Evolutionary conservation across 768 basidiomycete species (phyloP).

Genomic region (Pulveroboletus sp.): DNA sequence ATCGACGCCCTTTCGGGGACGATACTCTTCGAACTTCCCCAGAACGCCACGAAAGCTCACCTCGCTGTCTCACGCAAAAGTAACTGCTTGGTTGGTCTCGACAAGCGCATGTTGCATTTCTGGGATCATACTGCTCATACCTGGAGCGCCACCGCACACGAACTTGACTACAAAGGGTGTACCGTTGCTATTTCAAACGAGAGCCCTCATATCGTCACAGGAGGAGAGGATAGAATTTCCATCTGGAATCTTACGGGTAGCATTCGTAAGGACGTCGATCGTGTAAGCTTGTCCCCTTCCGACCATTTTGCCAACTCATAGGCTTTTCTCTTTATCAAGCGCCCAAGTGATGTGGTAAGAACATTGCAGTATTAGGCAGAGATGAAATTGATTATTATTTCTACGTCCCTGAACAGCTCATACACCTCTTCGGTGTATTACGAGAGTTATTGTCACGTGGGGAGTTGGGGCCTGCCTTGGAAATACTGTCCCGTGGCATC

Average conservation of each 20-base stretch:
- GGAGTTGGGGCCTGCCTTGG: background rate
- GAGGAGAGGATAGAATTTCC: conserved; percentile 11
- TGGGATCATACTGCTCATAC: conserved; percentile 8
- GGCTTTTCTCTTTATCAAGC: background rate
- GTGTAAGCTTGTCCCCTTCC: background rate
- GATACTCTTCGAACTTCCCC: conserved; percentile 9
- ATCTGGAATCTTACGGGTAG: conserved; percentile 8
- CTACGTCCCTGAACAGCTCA: conserved; percentile 5
- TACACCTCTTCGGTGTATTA: background rate
- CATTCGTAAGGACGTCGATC: background rate
- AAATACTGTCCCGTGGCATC: conserved; percentile 10
- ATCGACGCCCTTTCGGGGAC: conserved; percentile 7
- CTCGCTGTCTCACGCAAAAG: conserved; percentile 12
- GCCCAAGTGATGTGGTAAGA: conserved; percentile 2
- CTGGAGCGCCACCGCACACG: background rate
- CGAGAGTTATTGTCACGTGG: conserved; percentile 5
- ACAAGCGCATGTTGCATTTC: conserved; percentile 1
- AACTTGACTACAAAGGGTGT: conserved; percentile 1
- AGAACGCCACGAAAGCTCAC: background rate
- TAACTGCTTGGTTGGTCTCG: conserved; percentile 1
- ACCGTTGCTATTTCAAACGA: conserved; percentile 12
- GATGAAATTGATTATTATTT: background rate
- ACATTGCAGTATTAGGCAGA: background rate
- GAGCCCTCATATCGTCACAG: conserved; percentile 1
- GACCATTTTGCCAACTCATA: background rate